A percentile compares a stretch with the other conserved stretches of the same genome.
Evolutionary conservation across 305 asterid genomes (phyloP).

Genomic region (Fraxinus paxiana): DNA sequence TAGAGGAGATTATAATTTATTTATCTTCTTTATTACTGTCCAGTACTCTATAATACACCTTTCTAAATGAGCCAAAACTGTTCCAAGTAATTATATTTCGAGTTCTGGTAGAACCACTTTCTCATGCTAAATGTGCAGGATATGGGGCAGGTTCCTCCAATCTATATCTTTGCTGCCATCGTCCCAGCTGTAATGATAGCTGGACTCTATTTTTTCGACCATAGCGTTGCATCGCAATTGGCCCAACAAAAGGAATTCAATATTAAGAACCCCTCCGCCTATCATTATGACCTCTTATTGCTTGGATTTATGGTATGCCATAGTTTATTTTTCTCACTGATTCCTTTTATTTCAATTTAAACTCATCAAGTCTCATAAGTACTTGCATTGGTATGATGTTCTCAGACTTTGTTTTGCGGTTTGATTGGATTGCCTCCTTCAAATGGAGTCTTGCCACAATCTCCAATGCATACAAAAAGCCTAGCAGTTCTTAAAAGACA

Average conservation of each 20-base stretch:
- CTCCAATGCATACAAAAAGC: constrained; percentile 83
- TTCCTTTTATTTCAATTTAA: background rate
- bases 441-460: constrained; percentile 83
- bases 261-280: constrained; percentile 65
- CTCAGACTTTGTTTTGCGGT: constrained; percentile 60
- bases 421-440: constrained; percentile 80
- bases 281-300: constrained; percentile 66
- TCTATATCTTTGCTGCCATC: constrained; percentile 54
- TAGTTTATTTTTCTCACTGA: background rate
- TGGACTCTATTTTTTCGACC: constrained; percentile 77
- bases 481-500: constrained; percentile 63
- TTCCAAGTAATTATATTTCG: background rate
- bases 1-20: background rate
- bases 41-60: background rate
- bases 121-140: constrained; percentile 43
- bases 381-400: background rate
- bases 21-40: background rate
- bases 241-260: constrained; percentile 82
- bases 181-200: constrained; percentile 77
- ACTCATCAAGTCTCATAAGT: background rate
- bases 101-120: background rate
- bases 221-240: constrained; percentile 80
- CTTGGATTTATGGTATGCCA: constrained; percentile 64
- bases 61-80: background rate
- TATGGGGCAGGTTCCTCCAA: constrained; percentile 59